These are phyloP conservation scores for Eragrostis curvula DNA, from an alignment of 176 grass and related monocot genomes.

Conservation along the genomic window DNA sequence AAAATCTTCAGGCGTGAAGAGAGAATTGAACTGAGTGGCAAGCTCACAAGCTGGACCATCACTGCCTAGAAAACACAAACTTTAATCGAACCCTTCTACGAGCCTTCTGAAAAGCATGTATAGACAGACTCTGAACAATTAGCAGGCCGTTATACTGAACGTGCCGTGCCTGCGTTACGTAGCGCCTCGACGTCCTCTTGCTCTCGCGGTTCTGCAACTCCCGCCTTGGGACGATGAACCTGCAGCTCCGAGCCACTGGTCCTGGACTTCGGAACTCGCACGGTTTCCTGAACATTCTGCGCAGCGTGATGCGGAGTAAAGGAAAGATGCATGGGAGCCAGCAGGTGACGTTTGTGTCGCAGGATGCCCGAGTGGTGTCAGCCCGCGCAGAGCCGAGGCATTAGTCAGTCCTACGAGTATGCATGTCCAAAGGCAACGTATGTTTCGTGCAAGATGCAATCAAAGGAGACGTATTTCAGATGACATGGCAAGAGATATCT, in stretches of 20 bases:
- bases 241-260: not conserved
- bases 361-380: not conserved
- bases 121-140: not conserved
- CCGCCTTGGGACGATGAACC: constrained; percentile 40
- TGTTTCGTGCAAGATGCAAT: no score
- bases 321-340: not conserved
- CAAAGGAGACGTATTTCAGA: no score
- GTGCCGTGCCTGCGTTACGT: not conserved
- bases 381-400: not conserved
- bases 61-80: not conserved
- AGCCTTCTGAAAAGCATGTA: not conserved
- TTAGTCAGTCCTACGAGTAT: no score
- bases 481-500: no score
- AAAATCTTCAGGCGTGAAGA: not conserved
- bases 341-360: not conserved
- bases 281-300: constrained; percentile 12
- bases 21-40: not conserved
- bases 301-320: not conserved
- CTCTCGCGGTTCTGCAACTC: constrained; percentile 1
- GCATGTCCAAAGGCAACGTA: no score
- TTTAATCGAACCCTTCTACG: not conserved
- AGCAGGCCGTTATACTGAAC: constrained; percentile 12
- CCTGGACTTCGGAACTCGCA: constrained; percentile 34
- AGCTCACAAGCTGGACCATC: not conserved
- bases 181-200: constrained; percentile 3